phyloP scores from a whole-genome alignment of 2,329 filamentous ascomycete genomes.

The Sclerotinia trifoliorum region DNA sequence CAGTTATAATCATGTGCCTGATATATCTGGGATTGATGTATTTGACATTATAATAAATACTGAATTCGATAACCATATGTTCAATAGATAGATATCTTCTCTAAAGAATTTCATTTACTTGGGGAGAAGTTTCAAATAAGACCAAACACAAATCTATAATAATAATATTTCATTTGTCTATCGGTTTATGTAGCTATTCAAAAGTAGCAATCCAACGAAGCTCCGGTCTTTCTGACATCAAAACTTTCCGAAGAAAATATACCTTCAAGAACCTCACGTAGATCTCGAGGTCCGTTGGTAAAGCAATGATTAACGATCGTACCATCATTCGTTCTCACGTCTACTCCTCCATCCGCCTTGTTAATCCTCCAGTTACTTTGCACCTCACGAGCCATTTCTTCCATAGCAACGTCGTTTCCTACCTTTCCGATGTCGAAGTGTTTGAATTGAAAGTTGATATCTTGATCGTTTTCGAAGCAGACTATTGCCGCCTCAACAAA shows the following conservation, averaged over 20 bases:
- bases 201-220: constrained; percentile 16
- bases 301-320: constrained; percentile 2
- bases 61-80: too few relatives aligned
- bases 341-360: constrained; percentile 2
- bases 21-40: too few relatives aligned
- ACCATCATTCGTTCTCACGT: constrained; percentile 13
- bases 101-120: neutral
- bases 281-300: constrained; percentile 6
- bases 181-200: constrained; percentile 5
- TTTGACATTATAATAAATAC: too few relatives aligned
- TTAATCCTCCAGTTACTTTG: constrained; percentile 17
- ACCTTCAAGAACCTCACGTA: constrained; percentile 15
- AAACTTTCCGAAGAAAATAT: neutral
- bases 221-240: neutral
- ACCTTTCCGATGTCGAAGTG: constrained; percentile 16
- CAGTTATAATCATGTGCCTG: neutral
- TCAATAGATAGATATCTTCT: neutral
- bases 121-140: neutral
- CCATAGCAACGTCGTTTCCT: constrained; percentile 12
- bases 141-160: neutral
- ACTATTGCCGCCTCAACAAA: constrained; percentile 10
- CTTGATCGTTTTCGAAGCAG: constrained; percentile 3
- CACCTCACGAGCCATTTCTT: constrained; percentile 17
- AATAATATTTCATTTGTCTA: neutral
- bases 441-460: constrained; percentile 3